phyloP scores from a whole-genome alignment of 2,329 filamentous ascomycete species.

The Claviceps monticola region DNA sequence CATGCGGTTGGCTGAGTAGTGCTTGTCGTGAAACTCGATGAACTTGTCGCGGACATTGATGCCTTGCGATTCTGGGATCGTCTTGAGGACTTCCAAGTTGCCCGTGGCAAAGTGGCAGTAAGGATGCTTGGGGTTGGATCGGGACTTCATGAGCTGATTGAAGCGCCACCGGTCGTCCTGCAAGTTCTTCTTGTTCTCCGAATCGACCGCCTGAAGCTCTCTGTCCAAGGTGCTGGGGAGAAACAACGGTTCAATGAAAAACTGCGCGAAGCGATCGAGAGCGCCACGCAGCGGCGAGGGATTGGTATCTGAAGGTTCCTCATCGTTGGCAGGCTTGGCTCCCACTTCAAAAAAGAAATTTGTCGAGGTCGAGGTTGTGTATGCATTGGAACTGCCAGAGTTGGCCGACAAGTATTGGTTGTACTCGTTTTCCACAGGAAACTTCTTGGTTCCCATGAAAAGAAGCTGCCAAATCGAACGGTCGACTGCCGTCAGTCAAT shows the following conservation, averaged over 20 bases:
- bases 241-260: constrained; percentile 83
- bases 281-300: constrained; percentile 59
- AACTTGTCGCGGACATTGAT: constrained; percentile 83
- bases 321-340: constrained; percentile 54
- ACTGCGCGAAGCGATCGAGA: constrained; percentile 83
- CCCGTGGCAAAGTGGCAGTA: constrained; percentile 88
- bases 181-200: constrained; percentile 94
- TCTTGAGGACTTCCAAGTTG: constrained; percentile 75
- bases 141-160: constrained; percentile 73
- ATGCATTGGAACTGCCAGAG: constrained; percentile 88
- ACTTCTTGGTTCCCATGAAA: constrained; percentile 99
- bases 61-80: constrained; percentile 61
- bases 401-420: constrained; percentile 82
- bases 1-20: constrained; percentile 91
- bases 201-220: constrained; percentile 80
- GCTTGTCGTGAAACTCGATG: constrained; percentile 76
- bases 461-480: constrained; percentile 40
- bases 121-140: constrained; percentile 79
- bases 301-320: constrained; percentile 40
- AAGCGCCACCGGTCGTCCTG: constrained; percentile 82
- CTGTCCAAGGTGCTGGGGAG: constrained; percentile 72
- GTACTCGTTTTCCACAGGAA: constrained; percentile 90
- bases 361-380: constrained; percentile 83
- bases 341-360: constrained; percentile 98
- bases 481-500: constrained; percentile 6